Evolutionary conservation across 1,284 basidiomycete genomes (phyloP).

Genomic region (Lentinus polychrous): DNA sequence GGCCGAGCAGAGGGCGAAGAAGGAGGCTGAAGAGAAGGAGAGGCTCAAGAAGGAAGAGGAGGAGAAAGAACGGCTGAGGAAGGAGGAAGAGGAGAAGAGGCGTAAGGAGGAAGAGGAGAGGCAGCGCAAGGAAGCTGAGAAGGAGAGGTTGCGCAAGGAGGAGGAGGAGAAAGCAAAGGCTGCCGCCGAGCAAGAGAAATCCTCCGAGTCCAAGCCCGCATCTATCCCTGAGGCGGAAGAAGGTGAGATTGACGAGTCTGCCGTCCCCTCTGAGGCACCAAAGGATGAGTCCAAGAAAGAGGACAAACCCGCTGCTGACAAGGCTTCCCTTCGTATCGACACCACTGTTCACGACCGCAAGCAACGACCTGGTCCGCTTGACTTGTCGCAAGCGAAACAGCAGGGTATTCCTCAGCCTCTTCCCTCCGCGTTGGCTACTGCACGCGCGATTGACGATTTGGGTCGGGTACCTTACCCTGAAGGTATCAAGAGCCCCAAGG

Average conservation of each 20-base stretch:
- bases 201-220: constrained; percentile 11
- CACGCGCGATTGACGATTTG: constrained; percentile 81
- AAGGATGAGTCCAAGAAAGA: constrained; percentile 22
- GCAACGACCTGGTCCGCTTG: constrained; percentile 67
- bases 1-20: constrained; percentile 22
- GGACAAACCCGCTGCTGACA: constrained; percentile 25
- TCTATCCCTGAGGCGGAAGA: constrained; percentile 30
- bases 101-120: constrained; percentile 21
- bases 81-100: constrained; percentile 23
- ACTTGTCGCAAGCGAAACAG: constrained; percentile 48
- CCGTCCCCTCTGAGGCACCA: constrained; percentile 16
- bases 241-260: constrained; percentile 21
- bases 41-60: constrained; percentile 23
- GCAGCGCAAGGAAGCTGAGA: constrained; percentile 26
- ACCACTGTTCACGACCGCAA: constrained; percentile 38
- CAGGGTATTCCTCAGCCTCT: constrained; percentile 38
- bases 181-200: constrained; percentile 9
- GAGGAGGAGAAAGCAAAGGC: constrained; percentile 29
- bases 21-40: constrained; percentile 24
- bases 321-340: constrained; percentile 54
- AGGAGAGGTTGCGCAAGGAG: constrained; percentile 30
- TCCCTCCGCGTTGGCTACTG: constrained; percentile 66
- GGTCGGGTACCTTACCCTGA: constrained; percentile 78
- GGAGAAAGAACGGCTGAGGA: constrained; percentile 26
- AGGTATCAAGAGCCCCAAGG: constrained; percentile 75